phyloP scores from a whole-genome alignment of 192 early-diverging fungal genomes.

The Chytriomyces sp. region DNA sequence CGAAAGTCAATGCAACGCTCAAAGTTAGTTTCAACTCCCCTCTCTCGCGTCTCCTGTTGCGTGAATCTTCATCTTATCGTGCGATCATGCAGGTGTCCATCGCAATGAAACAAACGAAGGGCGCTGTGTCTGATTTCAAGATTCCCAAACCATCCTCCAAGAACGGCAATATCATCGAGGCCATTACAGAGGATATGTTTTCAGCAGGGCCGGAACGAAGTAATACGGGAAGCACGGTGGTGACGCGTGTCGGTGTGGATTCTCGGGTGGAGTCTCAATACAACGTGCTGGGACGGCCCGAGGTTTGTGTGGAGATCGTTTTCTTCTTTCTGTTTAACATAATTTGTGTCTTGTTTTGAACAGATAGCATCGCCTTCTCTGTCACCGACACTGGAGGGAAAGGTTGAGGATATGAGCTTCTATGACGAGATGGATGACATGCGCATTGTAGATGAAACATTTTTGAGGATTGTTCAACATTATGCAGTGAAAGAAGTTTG shows the following conservation, averaged over 20 bases:
- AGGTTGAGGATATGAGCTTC: constrained; percentile 1
- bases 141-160: background rate
- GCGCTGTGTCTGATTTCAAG: constrained; percentile 8
- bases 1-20: constrained; percentile 78
- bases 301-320: too few species aligned
- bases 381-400: background rate
- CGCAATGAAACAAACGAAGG: constrained; percentile 11
- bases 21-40: too few species aligned
- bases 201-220: background rate
- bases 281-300: background rate
- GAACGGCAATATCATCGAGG: constrained; percentile 6
- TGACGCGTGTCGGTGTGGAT: background rate
- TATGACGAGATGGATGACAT: constrained; percentile 28
- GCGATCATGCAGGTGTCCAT: constrained; percentile 18
- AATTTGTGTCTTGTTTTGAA: background rate
- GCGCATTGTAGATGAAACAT: constrained; percentile 16
- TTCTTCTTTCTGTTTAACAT: background rate
- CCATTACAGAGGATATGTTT: constrained; percentile 18
- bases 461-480: background rate
- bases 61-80: background rate
- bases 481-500: background rate
- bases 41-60: background rate
- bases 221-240: background rate
- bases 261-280: background rate
- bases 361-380: background rate